Conservation (phyloP, 2,329 filamentous ascomycete species). For the Torrubiellomyces zombiae region DNA sequence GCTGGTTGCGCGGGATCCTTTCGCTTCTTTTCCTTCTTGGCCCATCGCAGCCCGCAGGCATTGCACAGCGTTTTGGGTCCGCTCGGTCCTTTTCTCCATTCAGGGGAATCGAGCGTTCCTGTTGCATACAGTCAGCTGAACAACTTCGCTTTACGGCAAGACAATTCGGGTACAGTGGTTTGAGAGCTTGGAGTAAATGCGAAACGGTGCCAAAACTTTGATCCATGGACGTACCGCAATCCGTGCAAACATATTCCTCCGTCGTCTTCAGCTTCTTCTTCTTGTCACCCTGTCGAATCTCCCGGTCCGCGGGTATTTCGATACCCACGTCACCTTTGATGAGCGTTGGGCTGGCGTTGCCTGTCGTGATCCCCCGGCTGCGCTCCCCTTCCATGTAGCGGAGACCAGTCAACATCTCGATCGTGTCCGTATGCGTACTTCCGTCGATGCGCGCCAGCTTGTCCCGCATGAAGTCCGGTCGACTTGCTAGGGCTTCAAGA, state of each 20-base stretch:
- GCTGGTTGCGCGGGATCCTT: constrained; percentile 9
- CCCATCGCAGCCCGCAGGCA: constrained; percentile 67
- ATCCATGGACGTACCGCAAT: constrained; percentile 60
- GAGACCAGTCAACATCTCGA: constrained; percentile 84
- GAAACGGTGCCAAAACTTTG: too few species aligned
- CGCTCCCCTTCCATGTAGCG: constrained; percentile 80
- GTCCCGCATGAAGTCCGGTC: constrained; percentile 62
- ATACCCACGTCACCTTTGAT: constrained; percentile 79
- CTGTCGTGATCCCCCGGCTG: constrained; percentile 74
- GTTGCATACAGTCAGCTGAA: constrained; percentile 3
- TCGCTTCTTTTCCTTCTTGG: constrained; percentile 67
- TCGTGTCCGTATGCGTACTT: constrained; percentile 62
- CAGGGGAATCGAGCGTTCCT: constrained; percentile 77
- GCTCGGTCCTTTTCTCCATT: constrained; percentile 88
- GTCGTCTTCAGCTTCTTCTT: constrained; percentile 74
- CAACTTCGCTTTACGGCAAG: too few species aligned
- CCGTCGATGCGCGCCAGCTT: constrained; percentile 75
- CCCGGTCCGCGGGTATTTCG: constrained; percentile 65
- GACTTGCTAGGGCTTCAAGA: constrained; percentile 50
- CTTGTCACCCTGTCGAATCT: constrained; percentile 55
- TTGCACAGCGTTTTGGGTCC: constrained; percentile 94
- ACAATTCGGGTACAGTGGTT: too few species aligned
- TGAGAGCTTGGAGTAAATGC: too few species aligned
- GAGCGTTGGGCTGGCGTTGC: constrained; percentile 62
- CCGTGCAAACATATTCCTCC: constrained; percentile 88